Percentiles rank a stretch among this genome's conserved stretches.
phyloP scores from a whole-genome alignment of 345 rosid species.

The Fremontodendron californicum region DNA sequence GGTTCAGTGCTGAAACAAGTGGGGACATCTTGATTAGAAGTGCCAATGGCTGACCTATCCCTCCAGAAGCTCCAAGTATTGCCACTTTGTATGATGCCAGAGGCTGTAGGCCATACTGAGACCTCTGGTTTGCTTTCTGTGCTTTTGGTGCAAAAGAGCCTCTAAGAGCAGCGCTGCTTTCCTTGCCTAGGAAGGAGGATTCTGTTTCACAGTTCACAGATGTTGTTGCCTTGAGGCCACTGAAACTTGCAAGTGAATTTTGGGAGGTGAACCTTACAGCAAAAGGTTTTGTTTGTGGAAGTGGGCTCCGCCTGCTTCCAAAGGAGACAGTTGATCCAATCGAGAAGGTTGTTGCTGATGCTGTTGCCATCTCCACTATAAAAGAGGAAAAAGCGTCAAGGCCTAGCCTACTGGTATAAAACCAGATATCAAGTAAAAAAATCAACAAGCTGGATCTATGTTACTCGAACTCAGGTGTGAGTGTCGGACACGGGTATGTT shows the following conservation, averaged over 20 bases:
- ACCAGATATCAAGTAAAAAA: not conserved
- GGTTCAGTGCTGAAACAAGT: not conserved
- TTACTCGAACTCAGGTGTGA: no score
- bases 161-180: not conserved
- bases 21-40: not conserved
- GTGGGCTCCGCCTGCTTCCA: not conserved
- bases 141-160: not conserved
- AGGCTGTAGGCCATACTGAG: not conserved
- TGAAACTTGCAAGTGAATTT: not conserved
- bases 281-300: not conserved
- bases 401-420: not conserved
- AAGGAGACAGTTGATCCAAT: not conserved
- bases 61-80: not conserved
- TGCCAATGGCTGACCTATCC: slow-evolving; percentile 28
- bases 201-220: not conserved
- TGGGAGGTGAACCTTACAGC: not conserved
- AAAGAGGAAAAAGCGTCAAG: not conserved
- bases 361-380: not conserved
- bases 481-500: no score
- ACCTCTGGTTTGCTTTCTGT: not conserved
- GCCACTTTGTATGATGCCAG: not conserved
- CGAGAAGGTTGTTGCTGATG: not conserved
- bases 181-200: not conserved
- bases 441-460: no score
- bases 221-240: not conserved